A percentile compares a stretch with the other conserved stretches of the same genome.
Conservation (phyloP, 1,139 yeast species). For the Sugiyamaella paludigena region DNA sequence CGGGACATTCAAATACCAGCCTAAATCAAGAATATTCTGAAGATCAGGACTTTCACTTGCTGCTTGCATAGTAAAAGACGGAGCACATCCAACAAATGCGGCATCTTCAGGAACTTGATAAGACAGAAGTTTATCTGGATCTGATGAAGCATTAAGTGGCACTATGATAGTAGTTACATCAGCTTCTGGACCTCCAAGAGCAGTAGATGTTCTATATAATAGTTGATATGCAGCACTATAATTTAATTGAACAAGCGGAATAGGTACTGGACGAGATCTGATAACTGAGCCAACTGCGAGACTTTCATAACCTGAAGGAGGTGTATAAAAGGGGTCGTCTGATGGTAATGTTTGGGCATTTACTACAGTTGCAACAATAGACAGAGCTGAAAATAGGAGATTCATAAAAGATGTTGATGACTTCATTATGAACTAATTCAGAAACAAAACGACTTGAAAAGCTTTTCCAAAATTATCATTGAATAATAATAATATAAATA, state of each 20-base stretch:
- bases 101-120: slow-evolving; percentile 34
- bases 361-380: background rate
- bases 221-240: slow-evolving; percentile 30
- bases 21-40: slow-evolving; percentile 22
- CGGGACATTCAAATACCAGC: slow-evolving; percentile 25
- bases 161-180: slow-evolving; percentile 32
- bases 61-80: slow-evolving; percentile 28
- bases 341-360: slow-evolving; percentile 1
- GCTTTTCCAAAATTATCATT: too few relatives aligned
- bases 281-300: slow-evolving; percentile 22
- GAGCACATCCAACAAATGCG: slow-evolving; percentile 30
- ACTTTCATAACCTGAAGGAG: slow-evolving; percentile 24
- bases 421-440: too few relatives aligned
- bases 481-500: too few relatives aligned
- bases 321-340: slow-evolving; percentile 27
- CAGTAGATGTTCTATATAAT: slow-evolving; percentile 28
- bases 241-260: slow-evolving; percentile 16
- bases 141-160: slow-evolving; percentile 22
- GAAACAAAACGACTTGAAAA: too few relatives aligned
- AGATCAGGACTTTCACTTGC: slow-evolving; percentile 14
- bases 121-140: slow-evolving; percentile 25
- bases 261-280: slow-evolving; percentile 17
- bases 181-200: slow-evolving; percentile 28
- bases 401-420: too few relatives aligned
- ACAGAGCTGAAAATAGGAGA: background rate